A percentile compares a stretch with the other conserved stretches of the same genome.
Evolutionary conservation across 176 grass and related monocot genomes (phyloP).

Genomic region (Cenchrus purpureus): DNA sequence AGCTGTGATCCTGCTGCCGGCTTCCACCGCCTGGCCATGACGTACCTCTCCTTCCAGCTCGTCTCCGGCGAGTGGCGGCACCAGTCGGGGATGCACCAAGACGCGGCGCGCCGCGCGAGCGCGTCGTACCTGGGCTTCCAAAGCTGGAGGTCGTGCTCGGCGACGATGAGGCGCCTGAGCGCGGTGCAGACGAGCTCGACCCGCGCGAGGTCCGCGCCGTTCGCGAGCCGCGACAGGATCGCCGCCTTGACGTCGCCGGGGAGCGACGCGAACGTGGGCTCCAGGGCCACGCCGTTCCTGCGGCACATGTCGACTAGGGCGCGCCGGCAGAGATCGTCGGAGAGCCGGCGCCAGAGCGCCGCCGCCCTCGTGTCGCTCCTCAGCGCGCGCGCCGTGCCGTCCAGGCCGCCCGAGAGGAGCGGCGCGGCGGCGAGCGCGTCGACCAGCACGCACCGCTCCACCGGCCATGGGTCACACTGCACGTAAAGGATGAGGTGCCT

Average conservation of each 20-base stretch:
- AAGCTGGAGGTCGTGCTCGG: background rate
- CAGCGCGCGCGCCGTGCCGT: conserved; percentile 6
- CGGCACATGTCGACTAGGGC: background rate
- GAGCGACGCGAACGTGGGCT: background rate
- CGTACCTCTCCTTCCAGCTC: conserved; percentile 5
- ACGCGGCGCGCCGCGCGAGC: background rate
- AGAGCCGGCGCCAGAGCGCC: background rate
- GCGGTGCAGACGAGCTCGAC: background rate
- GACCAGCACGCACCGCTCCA: background rate
- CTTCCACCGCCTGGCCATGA: background rate
- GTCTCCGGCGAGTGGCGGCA: background rate
- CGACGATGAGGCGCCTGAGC: background rate
- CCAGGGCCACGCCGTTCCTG: background rate
- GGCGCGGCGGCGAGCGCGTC: background rate
- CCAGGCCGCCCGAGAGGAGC: background rate
- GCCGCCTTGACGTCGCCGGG: background rate
- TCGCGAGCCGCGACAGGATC: background rate
- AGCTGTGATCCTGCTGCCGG: background rate
- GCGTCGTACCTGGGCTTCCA: background rate
- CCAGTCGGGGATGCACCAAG: background rate
- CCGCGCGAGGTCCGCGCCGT: background rate
- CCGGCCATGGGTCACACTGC: background rate
- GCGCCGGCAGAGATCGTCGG: background rate
- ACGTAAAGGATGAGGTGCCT: background rate
- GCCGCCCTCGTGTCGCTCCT: background rate